Evolutionary conservation across 768 basidiomycete genomes (phyloP).

Genomic region (Xanthoconium purpureum): DNA sequence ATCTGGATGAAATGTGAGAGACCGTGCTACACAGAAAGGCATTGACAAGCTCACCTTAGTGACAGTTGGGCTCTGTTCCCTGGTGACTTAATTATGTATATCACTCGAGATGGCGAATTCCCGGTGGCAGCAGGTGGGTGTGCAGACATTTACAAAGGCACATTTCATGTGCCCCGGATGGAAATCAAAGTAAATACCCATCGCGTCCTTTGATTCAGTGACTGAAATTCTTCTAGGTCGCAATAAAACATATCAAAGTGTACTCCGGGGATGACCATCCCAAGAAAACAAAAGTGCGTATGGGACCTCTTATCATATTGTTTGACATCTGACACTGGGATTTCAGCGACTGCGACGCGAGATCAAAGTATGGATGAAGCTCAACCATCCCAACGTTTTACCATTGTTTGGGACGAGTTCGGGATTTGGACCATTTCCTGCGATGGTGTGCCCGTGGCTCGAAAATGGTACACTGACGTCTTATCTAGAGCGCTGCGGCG

Average conservation of each 20-base stretch:
- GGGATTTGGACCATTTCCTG: not conserved
- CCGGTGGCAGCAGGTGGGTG: not conserved
- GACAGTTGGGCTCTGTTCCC: not conserved
- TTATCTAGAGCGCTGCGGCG: not conserved
- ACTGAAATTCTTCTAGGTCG: not conserved
- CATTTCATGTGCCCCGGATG: not conserved
- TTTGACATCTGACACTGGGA: not conserved
- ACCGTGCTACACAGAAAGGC: not conserved
- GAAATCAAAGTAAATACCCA: not conserved
- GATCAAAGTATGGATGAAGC: conserved; percentile 5
- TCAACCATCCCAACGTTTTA: conserved; percentile 1
- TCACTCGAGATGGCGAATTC: not conserved
- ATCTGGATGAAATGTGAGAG: not conserved
- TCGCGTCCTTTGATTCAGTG: not conserved
- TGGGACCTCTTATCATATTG: not conserved
- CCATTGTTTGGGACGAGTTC: not conserved
- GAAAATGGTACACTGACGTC: not conserved
- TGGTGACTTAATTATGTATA: not conserved
- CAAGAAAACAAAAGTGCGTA: not conserved
- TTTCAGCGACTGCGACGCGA: conserved; percentile 2
- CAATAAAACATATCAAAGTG: conserved; percentile 5
- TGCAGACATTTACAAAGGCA: not conserved
- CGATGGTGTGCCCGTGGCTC: conserved; percentile 3
- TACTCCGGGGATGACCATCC: not conserved
- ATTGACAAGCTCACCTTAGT: not conserved